A percentile compares a stretch with the other conserved stretches of the same genome.
Conservation (phyloP, 768 basidiomycete genomes). For the Lentinula aciculospora region DNA sequence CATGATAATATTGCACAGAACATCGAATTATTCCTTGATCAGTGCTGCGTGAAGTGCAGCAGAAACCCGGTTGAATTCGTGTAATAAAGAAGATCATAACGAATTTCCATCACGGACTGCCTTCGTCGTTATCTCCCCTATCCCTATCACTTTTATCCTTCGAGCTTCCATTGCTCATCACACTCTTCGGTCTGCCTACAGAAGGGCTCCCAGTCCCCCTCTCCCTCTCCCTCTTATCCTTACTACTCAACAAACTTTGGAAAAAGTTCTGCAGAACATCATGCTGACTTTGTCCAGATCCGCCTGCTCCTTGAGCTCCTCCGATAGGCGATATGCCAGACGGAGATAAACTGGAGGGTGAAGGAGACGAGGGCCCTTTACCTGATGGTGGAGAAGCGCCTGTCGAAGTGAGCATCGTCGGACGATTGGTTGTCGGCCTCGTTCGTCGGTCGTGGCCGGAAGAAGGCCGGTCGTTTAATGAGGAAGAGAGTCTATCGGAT, state of each 20-base stretch:
- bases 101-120: not conserved
- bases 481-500: not conserved
- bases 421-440: not conserved
- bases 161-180: not conserved
- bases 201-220: not conserved
- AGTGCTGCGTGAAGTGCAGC: too few relatives aligned
- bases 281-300: conserved; percentile 42
- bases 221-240: conserved; percentile 30
- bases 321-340: conserved; percentile 22
- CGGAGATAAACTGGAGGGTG: conserved; percentile 16
- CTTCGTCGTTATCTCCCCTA: not conserved
- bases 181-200: not conserved
- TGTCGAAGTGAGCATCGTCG: not conserved
- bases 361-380: conserved; percentile 11
- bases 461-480: not conserved
- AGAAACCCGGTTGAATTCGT: too few relatives aligned
- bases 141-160: not conserved
- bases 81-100: too few relatives aligned
- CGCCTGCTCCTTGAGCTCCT: conserved; percentile 32
- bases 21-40: too few relatives aligned
- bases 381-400: not conserved
- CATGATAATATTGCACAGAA: too few relatives aligned
- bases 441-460: not conserved
- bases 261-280: conserved; percentile 87
- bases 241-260: conserved; percentile 70